Evolutionary conservation across 257 asterid genomes (phyloP).

Genomic region (Paulownia fortunei): DNA sequence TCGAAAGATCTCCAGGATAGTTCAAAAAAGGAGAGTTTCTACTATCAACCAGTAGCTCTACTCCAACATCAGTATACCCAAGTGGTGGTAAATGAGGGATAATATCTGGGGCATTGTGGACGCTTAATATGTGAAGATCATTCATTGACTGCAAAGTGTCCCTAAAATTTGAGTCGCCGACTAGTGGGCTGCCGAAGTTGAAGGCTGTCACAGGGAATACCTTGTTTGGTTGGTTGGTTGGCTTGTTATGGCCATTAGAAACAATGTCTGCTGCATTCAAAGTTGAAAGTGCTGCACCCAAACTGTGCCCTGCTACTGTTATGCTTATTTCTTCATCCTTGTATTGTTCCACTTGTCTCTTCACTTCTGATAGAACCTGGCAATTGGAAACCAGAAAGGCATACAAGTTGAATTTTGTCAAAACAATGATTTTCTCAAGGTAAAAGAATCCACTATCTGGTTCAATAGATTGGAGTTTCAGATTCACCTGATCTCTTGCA

Average conservation of each 20-base stretch:
- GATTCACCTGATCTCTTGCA: conserved; percentile 51
- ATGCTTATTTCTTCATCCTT: conserved; percentile 62
- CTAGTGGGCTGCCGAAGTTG: conserved; percentile 48
- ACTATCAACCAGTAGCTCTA: conserved; percentile 36
- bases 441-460: no score
- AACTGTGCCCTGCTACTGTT: conserved; percentile 68
- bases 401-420: neutral
- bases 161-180: conserved; percentile 45
- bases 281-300: conserved; percentile 64
- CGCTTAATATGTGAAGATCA: conserved; percentile 42
- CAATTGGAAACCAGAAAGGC: no score
- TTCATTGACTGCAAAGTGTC: conserved; percentile 13
- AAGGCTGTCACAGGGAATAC: conserved; percentile 53
- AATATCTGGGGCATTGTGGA: conserved; percentile 40
- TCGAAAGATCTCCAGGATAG: conserved; percentile 18
- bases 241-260: conserved; percentile 44
- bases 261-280: conserved; percentile 65
- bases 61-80: conserved; percentile 39
- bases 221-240: conserved; percentile 25
- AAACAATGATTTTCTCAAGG: no score
- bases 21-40: conserved; percentile 39
- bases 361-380: conserved; percentile 55
- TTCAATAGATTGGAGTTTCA: neutral
- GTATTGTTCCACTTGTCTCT: conserved; percentile 39
- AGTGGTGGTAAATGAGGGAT: conserved; percentile 43